Percentiles rank a stretch among this genome's conserved stretches.
Conservation (phyloP, 2,329 filamentous ascomycete genomes). For the Claviceps capensis region DNA sequence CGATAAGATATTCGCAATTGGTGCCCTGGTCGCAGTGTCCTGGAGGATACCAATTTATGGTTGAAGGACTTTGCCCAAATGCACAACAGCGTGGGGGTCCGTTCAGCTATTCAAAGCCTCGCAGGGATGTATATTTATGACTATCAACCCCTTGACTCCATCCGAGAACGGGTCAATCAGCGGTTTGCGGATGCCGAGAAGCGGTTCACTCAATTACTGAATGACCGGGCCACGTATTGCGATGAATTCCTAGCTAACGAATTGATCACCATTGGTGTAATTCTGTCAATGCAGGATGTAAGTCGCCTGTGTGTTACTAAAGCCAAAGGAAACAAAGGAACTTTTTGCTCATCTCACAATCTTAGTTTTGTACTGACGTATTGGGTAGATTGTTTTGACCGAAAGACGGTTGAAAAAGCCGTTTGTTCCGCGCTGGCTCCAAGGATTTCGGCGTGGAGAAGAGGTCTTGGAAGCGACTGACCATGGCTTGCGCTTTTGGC, state of each 20-base stretch:
- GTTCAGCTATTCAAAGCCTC: slow-evolving; percentile 25
- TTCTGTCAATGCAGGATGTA: slow-evolving; percentile 27
- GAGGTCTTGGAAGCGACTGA: slow-evolving; percentile 21
- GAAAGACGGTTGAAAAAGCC: slow-evolving; percentile 22
- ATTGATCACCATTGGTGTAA: slow-evolving; percentile 22
- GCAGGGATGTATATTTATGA: slow-evolving; percentile 28
- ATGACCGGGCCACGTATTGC: slow-evolving; percentile 11
- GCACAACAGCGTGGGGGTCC: slow-evolving; percentile 21
- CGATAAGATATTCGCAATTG: slow-evolving; percentile 23
- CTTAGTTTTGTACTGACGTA: not conserved
- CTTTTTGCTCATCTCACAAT: not conserved
- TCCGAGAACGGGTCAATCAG: slow-evolving; percentile 20
- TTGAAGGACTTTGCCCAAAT: slow-evolving; percentile 26
- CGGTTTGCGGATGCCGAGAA: slow-evolving; percentile 18
- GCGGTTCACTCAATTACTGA: slow-evolving; percentile 17
- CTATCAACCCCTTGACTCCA: slow-evolving; percentile 19
- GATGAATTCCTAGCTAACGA: slow-evolving; percentile 15
- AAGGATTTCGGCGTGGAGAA: slow-evolving; percentile 23
- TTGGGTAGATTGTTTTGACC: slow-evolving; percentile 20
- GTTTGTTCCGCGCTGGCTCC: slow-evolving; percentile 22
- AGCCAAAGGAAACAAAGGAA: not conserved
- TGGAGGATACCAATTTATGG: slow-evolving; percentile 25
- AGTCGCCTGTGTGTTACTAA: slow-evolving; percentile 6
- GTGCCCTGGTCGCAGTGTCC: slow-evolving; percentile 26
- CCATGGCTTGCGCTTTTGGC: slow-evolving; percentile 23